These are phyloP conservation scores for Blastobotrys indianensis DNA, from an alignment of 1,139 yeast genomes.

Conservation along the genomic window DNA sequence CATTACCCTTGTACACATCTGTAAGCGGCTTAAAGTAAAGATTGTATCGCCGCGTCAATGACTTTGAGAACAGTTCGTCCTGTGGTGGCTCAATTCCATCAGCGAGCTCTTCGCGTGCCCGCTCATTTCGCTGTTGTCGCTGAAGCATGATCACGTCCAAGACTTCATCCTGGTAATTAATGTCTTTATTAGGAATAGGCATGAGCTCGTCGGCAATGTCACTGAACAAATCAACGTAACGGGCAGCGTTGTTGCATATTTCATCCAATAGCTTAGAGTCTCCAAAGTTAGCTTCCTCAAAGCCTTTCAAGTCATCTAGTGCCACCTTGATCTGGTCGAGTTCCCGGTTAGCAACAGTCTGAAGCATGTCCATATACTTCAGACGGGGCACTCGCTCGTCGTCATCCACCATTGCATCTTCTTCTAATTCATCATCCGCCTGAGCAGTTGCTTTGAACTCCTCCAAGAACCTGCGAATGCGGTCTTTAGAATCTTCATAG, in stretches of 20 bases:
- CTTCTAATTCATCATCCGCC: conserved; percentile 14
- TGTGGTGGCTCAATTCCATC: conserved; percentile 22
- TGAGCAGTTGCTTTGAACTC: conserved; percentile 23
- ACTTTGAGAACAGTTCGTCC: conserved; percentile 64
- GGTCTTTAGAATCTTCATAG: conserved; percentile 41
- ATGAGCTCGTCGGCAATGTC: conserved; percentile 69
- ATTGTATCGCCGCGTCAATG: conserved; percentile 77
- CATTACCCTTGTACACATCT: conserved; percentile 36
- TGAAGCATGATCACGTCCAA: conserved; percentile 90
- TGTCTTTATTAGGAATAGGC: conserved; percentile 76
- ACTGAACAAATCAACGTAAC: conserved; percentile 73
- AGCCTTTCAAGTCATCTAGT: conserved; percentile 73
- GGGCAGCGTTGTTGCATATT: conserved; percentile 66
- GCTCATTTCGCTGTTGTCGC: conserved; percentile 73
- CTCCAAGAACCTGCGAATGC: conserved; percentile 21
- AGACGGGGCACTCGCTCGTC: conserved; percentile 9
- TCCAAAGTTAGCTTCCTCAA: conserved; percentile 42
- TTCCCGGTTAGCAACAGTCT: conserved; percentile 79
- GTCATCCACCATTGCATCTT: conserved; percentile 14
- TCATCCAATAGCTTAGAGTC: conserved; percentile 44
- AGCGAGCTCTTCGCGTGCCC: conserved; percentile 51
- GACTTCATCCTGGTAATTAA: conserved; percentile 81
- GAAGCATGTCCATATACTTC: conserved; percentile 73
- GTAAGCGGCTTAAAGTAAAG: conserved; percentile 81
- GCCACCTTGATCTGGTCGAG: conserved; percentile 62